phyloP scores from a whole-genome alignment of 1,139 yeast genomes.

The Zygosaccharomyces pseudobailii region DNA sequence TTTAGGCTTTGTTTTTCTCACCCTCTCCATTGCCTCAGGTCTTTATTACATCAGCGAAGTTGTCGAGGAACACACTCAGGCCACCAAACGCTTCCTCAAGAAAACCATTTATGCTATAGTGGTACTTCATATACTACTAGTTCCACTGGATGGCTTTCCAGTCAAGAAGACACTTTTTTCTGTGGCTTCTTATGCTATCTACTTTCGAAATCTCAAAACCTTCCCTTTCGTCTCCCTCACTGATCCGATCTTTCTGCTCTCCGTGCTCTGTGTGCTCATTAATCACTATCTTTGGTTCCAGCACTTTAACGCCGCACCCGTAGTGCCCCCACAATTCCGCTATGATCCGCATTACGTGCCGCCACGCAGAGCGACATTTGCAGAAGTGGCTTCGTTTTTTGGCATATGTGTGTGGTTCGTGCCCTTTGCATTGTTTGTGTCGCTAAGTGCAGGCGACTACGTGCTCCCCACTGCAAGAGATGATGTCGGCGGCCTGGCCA shows the following conservation, averaged over 20 bases:
- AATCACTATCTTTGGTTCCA: conserved; percentile 92
- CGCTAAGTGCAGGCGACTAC: conserved; percentile 89
- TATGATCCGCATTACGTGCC: conserved; percentile 54
- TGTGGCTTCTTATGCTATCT: conserved; percentile 63
- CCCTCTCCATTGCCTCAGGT: conserved; percentile 79
- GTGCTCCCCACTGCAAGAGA: conserved; percentile 57
- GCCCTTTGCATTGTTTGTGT: conserved; percentile 88
- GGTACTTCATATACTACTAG: conserved; percentile 48
- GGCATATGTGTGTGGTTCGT: conserved; percentile 92
- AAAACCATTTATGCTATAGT: conserved; percentile 60
- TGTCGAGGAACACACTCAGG: conserved; percentile 88
- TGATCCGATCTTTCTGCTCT: conserved; percentile 63
- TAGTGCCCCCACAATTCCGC: conserved; percentile 47
- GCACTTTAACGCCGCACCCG: conserved; percentile 60
- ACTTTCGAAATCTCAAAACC: conserved; percentile 66
- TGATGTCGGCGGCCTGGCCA: conserved; percentile 26
- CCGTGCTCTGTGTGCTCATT: conserved; percentile 67
- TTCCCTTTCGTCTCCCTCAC: conserved; percentile 81
- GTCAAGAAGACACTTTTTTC: conserved; percentile 60
- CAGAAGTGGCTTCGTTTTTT: conserved; percentile 89
- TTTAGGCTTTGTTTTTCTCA: conserved; percentile 69
- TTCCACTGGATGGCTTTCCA: conserved; percentile 76
- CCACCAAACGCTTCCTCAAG: conserved; percentile 66
- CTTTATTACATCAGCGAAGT: conserved; percentile 85
- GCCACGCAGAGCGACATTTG: conserved; percentile 72